Evolutionary conservation across 306 rosid genomes (phyloP).

Genomic region (Prunus mira): DNA sequence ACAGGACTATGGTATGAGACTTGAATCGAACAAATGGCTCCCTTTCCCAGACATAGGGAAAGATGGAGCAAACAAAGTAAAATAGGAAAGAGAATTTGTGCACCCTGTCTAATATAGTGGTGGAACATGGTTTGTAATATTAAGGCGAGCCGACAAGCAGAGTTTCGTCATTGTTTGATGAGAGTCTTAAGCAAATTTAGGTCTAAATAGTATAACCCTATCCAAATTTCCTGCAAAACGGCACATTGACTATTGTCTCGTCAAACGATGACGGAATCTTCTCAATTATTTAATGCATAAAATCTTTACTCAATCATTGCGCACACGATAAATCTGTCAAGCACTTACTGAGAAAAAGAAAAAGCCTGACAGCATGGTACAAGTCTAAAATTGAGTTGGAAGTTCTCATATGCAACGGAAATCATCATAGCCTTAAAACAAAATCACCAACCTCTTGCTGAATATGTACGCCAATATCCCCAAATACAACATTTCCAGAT

Average conservation of each 20-base stretch:
- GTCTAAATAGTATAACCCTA: not conserved
- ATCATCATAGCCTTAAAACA: conserved; percentile 8
- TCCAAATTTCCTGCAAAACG: not conserved
- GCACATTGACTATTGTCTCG: not conserved
- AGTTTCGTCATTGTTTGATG: not conserved
- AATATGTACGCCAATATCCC: conserved; percentile 88
- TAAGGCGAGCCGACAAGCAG: not conserved
- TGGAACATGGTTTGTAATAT: not conserved
- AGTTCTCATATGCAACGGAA: conserved; percentile 2
- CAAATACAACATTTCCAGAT: conserved; percentile 76
- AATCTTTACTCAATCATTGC: no score
- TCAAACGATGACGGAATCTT: not conserved
- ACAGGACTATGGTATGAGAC: not conserved
- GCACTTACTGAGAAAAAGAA: not conserved
- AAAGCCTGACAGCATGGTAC: not conserved
- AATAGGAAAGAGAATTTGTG: not conserved
- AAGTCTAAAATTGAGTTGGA: not conserved
- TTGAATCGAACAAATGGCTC: not conserved
- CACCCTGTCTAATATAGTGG: not conserved
- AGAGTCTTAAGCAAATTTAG: not conserved
- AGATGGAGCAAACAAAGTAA: not conserved
- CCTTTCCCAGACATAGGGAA: not conserved
- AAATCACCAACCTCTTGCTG: conserved; percentile 86
- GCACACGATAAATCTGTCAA: no score
- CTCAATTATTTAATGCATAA: not conserved